A percentile compares a stretch with the other conserved stretches of the same genome.
Evolutionary conservation across 2,329 filamentous ascomycete species (phyloP).

Genomic region (Apiospora rasikravindrae): DNA sequence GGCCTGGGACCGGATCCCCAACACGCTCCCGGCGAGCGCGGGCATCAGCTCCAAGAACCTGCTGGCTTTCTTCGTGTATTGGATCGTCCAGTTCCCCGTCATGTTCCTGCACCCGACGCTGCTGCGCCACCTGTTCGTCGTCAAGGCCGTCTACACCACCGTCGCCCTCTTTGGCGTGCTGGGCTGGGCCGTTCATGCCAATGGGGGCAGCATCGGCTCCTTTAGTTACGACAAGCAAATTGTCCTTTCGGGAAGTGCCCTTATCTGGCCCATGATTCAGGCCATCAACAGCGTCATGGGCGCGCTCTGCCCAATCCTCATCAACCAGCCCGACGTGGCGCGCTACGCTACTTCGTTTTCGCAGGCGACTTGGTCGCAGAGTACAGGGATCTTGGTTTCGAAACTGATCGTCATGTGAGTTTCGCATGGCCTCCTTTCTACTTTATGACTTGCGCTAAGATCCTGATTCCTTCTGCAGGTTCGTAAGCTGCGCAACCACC

Average conservation of each 20-base stretch:
- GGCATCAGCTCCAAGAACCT: slow-evolving; percentile 57
- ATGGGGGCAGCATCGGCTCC: slow-evolving; percentile 39
- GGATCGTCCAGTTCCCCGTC: slow-evolving; percentile 55
- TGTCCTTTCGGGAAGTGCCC: slow-evolving; percentile 28
- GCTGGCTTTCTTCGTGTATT: slow-evolving; percentile 60
- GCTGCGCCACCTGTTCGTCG: slow-evolving; percentile 52
- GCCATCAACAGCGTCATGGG: slow-evolving; percentile 49
- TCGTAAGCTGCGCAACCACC: slow-evolving; percentile 46
- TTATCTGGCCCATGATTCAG: slow-evolving; percentile 45
- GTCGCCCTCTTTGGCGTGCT: slow-evolving; percentile 43
- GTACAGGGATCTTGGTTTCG: slow-evolving; percentile 42
- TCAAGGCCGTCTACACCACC: slow-evolving; percentile 49
- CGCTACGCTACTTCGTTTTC: slow-evolving; percentile 39
- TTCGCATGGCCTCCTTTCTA: neutral
- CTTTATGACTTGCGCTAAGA: no score
- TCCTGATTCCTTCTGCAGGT: slow-evolving; percentile 10
- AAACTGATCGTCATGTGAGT: slow-evolving; percentile 43
- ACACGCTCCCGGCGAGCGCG: slow-evolving; percentile 50
- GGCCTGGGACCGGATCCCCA: slow-evolving; percentile 47
- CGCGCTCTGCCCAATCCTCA: slow-evolving; percentile 39
- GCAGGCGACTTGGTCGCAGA: slow-evolving; percentile 38
- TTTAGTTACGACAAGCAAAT: slow-evolving; percentile 25
- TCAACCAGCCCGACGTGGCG: slow-evolving; percentile 49
- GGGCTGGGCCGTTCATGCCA: slow-evolving; percentile 59
- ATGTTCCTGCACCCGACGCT: slow-evolving; percentile 56